Evolutionary conservation across 2,329 filamentous ascomycete species (phyloP), one percentile per base, ranked within the genome.

Genomic region (Pseudocercospora macadamiae): DNA sequence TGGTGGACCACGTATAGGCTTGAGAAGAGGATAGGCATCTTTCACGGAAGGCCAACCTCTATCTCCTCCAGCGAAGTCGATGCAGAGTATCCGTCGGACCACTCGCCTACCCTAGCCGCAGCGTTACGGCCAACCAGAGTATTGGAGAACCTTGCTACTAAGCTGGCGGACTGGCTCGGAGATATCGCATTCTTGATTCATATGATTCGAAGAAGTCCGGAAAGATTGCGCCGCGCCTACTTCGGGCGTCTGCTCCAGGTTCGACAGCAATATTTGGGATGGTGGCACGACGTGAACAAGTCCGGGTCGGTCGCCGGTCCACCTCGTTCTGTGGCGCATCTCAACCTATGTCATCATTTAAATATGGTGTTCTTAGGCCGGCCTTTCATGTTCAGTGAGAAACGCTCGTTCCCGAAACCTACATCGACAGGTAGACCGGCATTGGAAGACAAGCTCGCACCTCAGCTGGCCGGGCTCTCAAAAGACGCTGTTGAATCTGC

Each of bases 11-110:
- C 57, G 2, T 65, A 65, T 36, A 54, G 61, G 26, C 79, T 83
- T 23, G 83, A 86, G 63, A 82, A 81, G 80, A 82, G 82, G 44
- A 80, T 85, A 28, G 80, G 82, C 37, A 83, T 83, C 49, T 79
- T 84, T 32, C 82, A 86, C 59, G 82, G 82, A 32, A 75, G 83
- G 5, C 82, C 83, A 5, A 73, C 78, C n/a, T 84, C 83, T 2
- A 79, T 85, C 37, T 74, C 79, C 2, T 77, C 78, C 34, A 72
- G 75, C 9, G 82, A 85, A 59, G 78, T 85, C 16, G 83, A 85
- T 63, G 81, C 79, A 2, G 80, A 82, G 19, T 70, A 82, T 54
- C 83, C 83, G 2, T 52, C 68, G 71, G 55, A 74, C 68, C 4
- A 25, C 49, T 26, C 37, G 28, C 36, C 28, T 9, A 37, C 28